Evolutionary conservation across 192 early-diverging fungal genomes (phyloP).

Genomic region (Backusella liffmaniae): DNA sequence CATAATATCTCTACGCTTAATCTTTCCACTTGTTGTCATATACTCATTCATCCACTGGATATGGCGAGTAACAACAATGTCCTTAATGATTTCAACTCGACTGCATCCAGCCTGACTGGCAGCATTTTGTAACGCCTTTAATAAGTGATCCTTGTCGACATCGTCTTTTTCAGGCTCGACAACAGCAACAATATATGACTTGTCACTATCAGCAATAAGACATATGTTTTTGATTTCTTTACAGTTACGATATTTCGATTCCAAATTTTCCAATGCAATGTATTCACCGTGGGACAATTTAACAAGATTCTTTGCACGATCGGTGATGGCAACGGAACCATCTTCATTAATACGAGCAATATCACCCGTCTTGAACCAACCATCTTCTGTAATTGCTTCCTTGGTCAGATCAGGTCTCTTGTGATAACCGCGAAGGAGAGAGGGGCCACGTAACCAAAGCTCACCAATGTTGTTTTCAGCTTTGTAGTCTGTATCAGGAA

Average conservation of each 20-base stretch:
- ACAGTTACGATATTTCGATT: constrained; percentile 72
- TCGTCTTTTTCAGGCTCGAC: constrained; percentile 54
- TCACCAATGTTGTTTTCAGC: constrained; percentile 58
- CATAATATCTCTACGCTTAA: constrained; percentile 58
- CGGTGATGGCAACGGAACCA: constrained; percentile 68
- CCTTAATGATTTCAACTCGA: constrained; percentile 61
- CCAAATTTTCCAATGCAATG: constrained; percentile 55
- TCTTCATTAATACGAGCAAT: constrained; percentile 38
- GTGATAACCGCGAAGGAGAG: constrained; percentile 53
- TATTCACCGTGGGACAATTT: constrained; percentile 77
- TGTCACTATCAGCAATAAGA: constrained; percentile 65
- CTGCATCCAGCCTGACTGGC: constrained; percentile 58
- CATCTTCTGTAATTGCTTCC: constrained; percentile 48
- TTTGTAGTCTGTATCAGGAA: constrained; percentile 54
- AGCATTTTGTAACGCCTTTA: constrained; percentile 51
- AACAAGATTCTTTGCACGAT: constrained; percentile 81
- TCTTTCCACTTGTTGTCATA: constrained; percentile 75
- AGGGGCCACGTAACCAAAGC: constrained; percentile 62
- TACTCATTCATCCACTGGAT: constrained; percentile 70
- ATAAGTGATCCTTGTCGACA: constrained; percentile 45
- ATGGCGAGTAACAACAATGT: constrained; percentile 50
- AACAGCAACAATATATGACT: constrained; percentile 65
- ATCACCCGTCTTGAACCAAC: constrained; percentile 60
- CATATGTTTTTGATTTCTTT: constrained; percentile 72
- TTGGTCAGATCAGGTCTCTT: constrained; percentile 47